These are phyloP conservation scores for Carex littledalei DNA, from an alignment of 176 grass and related monocot genomes.

Conservation along the genomic window DNA sequence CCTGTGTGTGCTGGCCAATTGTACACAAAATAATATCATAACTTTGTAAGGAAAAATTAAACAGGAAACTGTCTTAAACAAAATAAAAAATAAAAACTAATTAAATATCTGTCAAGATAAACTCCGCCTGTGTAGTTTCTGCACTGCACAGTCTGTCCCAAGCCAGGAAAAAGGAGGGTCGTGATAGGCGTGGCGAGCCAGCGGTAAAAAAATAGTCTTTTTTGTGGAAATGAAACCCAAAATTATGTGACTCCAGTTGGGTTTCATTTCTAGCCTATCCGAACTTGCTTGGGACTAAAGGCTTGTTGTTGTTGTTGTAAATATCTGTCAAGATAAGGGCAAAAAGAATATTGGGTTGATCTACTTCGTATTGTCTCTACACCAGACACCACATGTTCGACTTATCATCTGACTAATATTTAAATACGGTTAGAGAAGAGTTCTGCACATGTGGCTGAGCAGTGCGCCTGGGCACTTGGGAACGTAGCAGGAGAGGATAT, in stretches of 20 bases:
- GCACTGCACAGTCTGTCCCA: too few species aligned
- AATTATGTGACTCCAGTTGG: too few species aligned
- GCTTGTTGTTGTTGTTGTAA: neutral
- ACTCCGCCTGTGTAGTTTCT: too few species aligned
- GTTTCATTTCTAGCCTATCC: too few species aligned
- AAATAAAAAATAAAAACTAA: neutral
- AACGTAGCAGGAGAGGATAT: slow-evolving; percentile 93
- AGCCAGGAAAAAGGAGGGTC: too few species aligned
- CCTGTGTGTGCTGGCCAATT: neutral
- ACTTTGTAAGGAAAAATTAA: neutral
- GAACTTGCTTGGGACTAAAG: too few species aligned
- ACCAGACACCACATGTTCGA: slow-evolving; percentile 11
- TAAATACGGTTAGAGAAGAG: slow-evolving; percentile 77
- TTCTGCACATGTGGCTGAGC: slow-evolving; percentile 62
- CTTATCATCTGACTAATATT: slow-evolving; percentile 20
- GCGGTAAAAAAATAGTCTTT: too few species aligned
- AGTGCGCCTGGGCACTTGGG: slow-evolving; percentile 95
- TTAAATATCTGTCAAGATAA: neutral
- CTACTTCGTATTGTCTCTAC: slow-evolving; percentile 5
- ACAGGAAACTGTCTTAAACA: neutral
- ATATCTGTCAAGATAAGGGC: neutral
- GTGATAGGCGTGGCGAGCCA: too few species aligned
- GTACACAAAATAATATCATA: neutral
- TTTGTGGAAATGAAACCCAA: too few species aligned
- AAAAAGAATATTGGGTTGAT: neutral